Percentiles rank a stretch among this genome's conserved stretches.
These are phyloP conservation scores for Wilhelminamyces savonicus DNA, from an alignment of 805 yeast genomes.

Conservation along the genomic window DNA sequence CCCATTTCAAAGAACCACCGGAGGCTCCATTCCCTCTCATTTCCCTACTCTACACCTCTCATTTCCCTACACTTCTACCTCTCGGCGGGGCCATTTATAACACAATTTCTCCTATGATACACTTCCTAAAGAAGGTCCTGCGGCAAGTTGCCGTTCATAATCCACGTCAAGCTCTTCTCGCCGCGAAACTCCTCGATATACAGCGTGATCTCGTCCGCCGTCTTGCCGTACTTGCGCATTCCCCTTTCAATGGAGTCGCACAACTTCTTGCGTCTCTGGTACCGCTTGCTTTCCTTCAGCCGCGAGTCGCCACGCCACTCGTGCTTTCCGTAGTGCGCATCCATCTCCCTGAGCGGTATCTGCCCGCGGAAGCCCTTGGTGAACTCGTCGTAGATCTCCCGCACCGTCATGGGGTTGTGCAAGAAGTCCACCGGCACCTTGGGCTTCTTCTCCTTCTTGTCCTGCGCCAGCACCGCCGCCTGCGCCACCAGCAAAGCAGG, in stretches of 20 bases:
- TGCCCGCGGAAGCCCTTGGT: conserved; percentile 40
- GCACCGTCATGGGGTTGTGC: conserved; percentile 39
- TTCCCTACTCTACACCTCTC: no score
- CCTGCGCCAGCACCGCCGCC: no score
- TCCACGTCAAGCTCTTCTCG: conserved; percentile 39
- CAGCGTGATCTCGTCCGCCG: conserved; percentile 33
- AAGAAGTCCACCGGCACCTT: conserved; percentile 33
- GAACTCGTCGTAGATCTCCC: conserved; percentile 40
- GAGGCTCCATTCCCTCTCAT: no score
- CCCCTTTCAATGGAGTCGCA: conserved; percentile 40
- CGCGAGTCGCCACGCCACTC: conserved; percentile 43
- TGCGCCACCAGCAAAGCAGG: no score
- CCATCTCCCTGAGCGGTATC: conserved; percentile 36
- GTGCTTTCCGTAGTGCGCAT: conserved; percentile 36
- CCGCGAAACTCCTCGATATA: conserved; percentile 38
- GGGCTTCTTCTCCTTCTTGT: conserved; percentile 19
- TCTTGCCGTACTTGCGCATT: conserved; percentile 31
- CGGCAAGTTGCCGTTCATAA: conserved; percentile 41
- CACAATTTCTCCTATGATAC: no score
- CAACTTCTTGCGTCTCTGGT: conserved; percentile 36
- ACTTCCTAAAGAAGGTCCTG: no score
- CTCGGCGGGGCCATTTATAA: no score
- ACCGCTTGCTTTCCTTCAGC: conserved; percentile 38
- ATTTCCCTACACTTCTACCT: no score
- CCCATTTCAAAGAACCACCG: no score